Percentiles rank a stretch among this genome's conserved stretches.
These are phyloP conservation scores for Endocarpon pusillum DNA, from an alignment of 495 filamentous ascomycete species.

Conservation along the genomic window DNA sequence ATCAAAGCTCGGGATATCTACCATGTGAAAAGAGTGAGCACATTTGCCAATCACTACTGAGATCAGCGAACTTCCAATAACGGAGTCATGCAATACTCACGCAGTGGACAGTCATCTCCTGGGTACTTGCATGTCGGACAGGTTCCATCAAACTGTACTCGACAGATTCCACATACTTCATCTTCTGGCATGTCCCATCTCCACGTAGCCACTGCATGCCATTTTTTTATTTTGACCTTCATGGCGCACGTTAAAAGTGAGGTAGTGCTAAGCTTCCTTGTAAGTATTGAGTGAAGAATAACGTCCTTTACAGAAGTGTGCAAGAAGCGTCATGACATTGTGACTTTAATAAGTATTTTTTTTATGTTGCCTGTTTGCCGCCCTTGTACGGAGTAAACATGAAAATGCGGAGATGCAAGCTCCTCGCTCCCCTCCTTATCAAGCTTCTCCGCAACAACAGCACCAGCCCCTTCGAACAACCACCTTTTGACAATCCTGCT, in stretches of 20 bases:
- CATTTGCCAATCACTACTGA: constrained; percentile 81
- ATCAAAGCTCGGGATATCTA: constrained; percentile 29
- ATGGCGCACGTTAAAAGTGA: constrained; percentile 27
- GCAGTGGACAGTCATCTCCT: constrained; percentile 81
- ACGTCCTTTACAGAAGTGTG: too few relatives aligned
- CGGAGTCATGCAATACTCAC: constrained; percentile 33
- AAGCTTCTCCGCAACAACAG: too few relatives aligned
- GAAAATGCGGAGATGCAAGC: too few relatives aligned
- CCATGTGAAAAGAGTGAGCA: constrained; percentile 95
- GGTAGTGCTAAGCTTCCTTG: neutral
- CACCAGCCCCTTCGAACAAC: neutral
- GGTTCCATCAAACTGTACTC: constrained; percentile 91
- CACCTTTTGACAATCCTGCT: too few relatives aligned
- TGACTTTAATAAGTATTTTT: too few relatives aligned
- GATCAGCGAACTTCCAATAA: neutral
- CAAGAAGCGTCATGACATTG: too few relatives aligned
- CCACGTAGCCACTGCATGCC: constrained; percentile 91
- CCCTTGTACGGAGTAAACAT: too few relatives aligned
- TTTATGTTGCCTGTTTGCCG: too few relatives aligned
- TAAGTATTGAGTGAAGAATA: too few relatives aligned
- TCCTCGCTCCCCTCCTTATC: too few relatives aligned
- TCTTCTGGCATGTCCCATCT: constrained; percentile 95
- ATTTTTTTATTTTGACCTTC: constrained; percentile 87
- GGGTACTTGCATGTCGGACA: constrained; percentile 97
- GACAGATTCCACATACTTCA: constrained; percentile 97